Evolutionary conservation across 1,284 basidiomycete species (phyloP).

Genomic region (Anthracocystis walkeri): DNA sequence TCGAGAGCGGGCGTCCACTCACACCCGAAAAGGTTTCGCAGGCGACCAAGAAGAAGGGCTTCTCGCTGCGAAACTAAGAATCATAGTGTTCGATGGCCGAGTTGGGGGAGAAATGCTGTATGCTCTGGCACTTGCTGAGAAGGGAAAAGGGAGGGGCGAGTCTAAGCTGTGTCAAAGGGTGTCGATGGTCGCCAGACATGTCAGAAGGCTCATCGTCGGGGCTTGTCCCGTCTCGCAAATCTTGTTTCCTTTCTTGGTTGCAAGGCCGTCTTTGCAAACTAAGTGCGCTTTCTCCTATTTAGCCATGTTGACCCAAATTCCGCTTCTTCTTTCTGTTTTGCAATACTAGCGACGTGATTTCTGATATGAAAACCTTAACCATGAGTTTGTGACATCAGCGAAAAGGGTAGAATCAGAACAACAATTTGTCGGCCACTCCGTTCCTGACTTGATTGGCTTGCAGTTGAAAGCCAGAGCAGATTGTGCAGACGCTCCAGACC

Average conservation of each 20-base stretch:
- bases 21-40: slow-evolving; percentile 86
- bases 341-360: slow-evolving; percentile 30
- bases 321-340: slow-evolving; percentile 11
- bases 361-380: slow-evolving; percentile 15
- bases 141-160: background rate
- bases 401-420: background rate
- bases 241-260: background rate
- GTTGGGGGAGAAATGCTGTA: no score
- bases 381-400: background rate
- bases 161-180: background rate
- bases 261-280: background rate
- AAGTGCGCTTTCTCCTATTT: background rate
- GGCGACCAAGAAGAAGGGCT: slow-evolving; percentile 63
- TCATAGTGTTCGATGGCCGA: background rate
- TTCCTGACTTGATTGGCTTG: slow-evolving; percentile 15
- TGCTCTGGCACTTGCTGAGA: background rate
- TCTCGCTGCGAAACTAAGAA: slow-evolving; percentile 60
- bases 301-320: background rate
- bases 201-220: slow-evolving; percentile 12
- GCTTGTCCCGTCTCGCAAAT: background rate
- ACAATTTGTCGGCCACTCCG: slow-evolving; percentile 5
- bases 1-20: slow-evolving; percentile 78
- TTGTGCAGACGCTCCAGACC: background rate
- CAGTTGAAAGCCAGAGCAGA: background rate
- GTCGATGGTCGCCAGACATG: background rate